Conservation (phyloP, 768 basidiomycete species). For the Tulasnella sp. region DNA sequence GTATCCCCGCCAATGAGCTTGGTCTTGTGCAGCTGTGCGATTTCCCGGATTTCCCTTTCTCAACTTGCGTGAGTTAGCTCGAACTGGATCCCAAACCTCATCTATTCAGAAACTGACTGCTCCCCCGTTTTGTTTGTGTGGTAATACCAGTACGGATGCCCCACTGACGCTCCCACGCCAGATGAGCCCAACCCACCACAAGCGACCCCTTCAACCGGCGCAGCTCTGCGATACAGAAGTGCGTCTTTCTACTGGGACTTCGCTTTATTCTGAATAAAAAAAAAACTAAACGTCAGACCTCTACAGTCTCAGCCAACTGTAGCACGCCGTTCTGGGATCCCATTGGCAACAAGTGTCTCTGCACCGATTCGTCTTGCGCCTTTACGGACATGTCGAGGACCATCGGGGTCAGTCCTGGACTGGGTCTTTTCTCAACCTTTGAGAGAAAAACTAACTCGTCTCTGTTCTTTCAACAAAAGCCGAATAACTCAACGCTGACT, state of each 20-base stretch:
- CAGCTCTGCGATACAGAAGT: conserved; percentile 45
- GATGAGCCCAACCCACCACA: conserved; percentile 59
- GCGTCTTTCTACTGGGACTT: no score
- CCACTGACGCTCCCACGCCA: conserved; percentile 40
- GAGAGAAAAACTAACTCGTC: background rate
- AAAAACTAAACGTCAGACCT: no score
- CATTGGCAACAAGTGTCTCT: conserved; percentile 50
- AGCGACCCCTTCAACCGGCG: conserved; percentile 31
- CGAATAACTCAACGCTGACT: conserved; percentile 59
- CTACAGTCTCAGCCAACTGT: conserved; percentile 55
- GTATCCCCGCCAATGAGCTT: conserved; percentile 54
- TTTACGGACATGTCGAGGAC: conserved; percentile 54
- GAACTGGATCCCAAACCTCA: no score
- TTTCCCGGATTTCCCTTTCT: conserved; percentile 70
- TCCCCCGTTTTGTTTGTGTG: background rate
- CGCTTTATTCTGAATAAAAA: background rate
- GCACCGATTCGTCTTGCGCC: conserved; percentile 42
- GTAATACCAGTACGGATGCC: conserved; percentile 57
- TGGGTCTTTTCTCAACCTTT: background rate
- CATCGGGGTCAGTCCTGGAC: conserved; percentile 43
- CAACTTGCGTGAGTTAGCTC: conserved; percentile 50
- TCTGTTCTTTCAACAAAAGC: conserved; percentile 32
- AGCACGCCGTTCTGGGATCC: conserved; percentile 79
- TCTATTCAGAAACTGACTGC: background rate
- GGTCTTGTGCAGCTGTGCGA: conserved; percentile 50